These are phyloP conservation scores for Dissophora ornata DNA, from an alignment of 192 early-diverging fungal species.

Conservation along the genomic window DNA sequence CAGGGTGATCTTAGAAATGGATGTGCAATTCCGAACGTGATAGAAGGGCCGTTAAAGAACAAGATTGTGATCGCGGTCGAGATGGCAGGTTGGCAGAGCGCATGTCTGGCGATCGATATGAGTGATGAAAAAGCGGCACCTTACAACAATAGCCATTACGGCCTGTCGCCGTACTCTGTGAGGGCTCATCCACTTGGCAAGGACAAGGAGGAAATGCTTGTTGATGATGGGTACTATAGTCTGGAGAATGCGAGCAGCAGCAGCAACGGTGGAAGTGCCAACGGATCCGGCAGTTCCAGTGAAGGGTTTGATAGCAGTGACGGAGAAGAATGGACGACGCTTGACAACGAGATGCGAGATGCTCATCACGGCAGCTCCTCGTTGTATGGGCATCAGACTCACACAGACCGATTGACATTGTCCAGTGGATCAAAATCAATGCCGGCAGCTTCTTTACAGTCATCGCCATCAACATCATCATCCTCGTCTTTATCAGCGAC, in stretches of 20 bases:
- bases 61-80: constrained; percentile 34
- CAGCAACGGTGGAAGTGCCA: background rate
- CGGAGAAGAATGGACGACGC: constrained; percentile 12
- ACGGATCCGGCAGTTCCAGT: constrained; percentile 6
- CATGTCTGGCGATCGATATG: constrained; percentile 45
- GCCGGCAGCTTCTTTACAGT: background rate
- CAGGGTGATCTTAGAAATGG: constrained; percentile 25
- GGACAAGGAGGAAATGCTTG: background rate
- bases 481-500: background rate
- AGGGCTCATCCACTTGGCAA: background rate
- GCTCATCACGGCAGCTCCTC: background rate
- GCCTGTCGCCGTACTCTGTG: background rate
- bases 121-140: constrained; percentile 16
- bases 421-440: too few relatives aligned
- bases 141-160: background rate
- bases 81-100: constrained; percentile 44
- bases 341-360: background rate
- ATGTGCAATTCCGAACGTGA: constrained; percentile 26
- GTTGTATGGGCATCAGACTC: too few relatives aligned
- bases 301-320: constrained; percentile 33
- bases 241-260: constrained; percentile 6
- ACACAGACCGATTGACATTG: too few relatives aligned
- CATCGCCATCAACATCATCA: background rate
- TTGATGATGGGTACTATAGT: constrained; percentile 42
- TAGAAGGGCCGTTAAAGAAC: constrained; percentile 36